A percentile compares a stretch with the other conserved stretches of the same genome.
phyloP scores from a whole-genome alignment of 2,329 filamentous ascomycete species.

The Chalaropsis thielavioides region DNA sequence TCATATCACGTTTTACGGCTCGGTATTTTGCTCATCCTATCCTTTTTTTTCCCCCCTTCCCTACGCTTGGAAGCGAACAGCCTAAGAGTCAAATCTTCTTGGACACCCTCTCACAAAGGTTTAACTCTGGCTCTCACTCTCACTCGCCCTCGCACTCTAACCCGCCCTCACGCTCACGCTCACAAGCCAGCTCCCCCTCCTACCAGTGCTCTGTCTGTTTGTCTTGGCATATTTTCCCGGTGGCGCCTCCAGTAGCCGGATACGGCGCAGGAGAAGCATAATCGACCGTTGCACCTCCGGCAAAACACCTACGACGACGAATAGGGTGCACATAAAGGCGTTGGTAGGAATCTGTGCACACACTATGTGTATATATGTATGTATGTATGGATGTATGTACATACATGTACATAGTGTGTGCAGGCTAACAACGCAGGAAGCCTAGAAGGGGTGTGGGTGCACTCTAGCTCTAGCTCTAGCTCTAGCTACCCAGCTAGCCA shows the following conservation, averaged over 20 bases:
- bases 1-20: background rate
- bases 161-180: background rate
- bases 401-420: background rate
- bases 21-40: background rate
- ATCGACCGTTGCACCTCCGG: background rate
- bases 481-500: background rate
- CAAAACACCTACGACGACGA: background rate
- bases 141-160: background rate
- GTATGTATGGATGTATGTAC: background rate
- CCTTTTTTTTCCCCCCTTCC: background rate
- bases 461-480: background rate
- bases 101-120: conserved; percentile 5
- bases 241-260: conserved; percentile 15
- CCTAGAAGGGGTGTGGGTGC: background rate
- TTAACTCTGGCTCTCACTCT: background rate
- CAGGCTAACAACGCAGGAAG: background rate
- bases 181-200: no score
- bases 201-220: background rate
- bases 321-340: background rate
- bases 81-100: background rate
- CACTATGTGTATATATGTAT: background rate
- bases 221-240: background rate
- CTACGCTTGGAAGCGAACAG: background rate
- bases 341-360: background rate
- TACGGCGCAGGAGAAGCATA: conserved; percentile 1